phyloP scores from a whole-genome alignment of 78 protist species.

The Dictyostelium intermedium region DNA sequence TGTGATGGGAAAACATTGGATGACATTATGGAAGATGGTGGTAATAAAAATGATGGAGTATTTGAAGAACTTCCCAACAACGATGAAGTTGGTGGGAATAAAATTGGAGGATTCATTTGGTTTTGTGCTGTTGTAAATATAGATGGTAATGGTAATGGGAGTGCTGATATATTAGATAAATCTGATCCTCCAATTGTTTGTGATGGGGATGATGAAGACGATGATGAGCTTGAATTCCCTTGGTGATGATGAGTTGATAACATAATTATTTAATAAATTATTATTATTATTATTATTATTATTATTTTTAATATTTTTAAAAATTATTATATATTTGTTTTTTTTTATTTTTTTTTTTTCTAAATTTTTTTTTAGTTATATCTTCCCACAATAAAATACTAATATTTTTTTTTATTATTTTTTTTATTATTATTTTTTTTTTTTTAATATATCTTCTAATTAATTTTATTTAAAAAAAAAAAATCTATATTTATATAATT shows the following conservation, averaged over 20 bases:
- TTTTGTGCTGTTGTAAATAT: constrained; percentile 13
- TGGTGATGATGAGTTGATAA: constrained; percentile 12
- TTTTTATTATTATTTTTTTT: neutral
- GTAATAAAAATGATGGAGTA: constrained; percentile 57
- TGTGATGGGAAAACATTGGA: constrained; percentile 4
- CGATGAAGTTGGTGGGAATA: constrained; percentile 39
- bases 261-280: neutral
- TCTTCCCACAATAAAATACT: neutral
- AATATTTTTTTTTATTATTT: neutral
- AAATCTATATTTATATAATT: neutral
- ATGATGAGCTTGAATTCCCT: constrained; percentile 10
- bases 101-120: neutral
- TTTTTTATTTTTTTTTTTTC: neutral
- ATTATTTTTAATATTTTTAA: neutral
- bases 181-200: constrained; percentile 11
- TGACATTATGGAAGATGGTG: constrained; percentile 27
- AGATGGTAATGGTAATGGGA: constrained; percentile 24
- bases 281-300: neutral
- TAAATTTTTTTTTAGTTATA: neutral
- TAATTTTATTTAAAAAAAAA: neutral
- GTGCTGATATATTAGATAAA: neutral
- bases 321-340: neutral
- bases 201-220: neutral
- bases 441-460: neutral
- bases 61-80: constrained; percentile 1